A percentile compares a stretch with the other conserved stretches of the same genome.
Conservation (phyloP, 2,329 filamentous ascomycete genomes). For the Talaromyces pinophilus region DNA sequence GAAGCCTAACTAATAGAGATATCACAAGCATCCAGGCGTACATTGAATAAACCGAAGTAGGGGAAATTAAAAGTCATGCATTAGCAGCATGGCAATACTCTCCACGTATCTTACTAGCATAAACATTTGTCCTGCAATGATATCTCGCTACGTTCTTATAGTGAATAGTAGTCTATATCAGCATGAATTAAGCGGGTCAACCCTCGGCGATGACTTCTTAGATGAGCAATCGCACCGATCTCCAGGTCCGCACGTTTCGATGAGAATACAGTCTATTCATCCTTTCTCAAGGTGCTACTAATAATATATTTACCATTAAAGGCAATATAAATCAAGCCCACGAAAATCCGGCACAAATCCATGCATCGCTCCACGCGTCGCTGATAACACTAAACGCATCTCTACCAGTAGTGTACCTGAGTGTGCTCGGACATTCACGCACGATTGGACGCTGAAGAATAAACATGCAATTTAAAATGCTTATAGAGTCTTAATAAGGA, state of each 20-base stretch:
- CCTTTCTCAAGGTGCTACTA: background rate
- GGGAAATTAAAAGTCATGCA: background rate
- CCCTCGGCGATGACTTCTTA: conserved; percentile 5
- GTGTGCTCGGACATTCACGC: background rate
- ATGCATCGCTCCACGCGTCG: background rate
- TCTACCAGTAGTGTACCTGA: background rate
- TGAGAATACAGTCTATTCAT: background rate
- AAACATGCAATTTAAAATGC: background rate
- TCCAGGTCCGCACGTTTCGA: background rate
- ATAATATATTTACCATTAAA: background rate
- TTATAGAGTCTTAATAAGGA: background rate
- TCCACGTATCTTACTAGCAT: background rate
- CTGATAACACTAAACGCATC: background rate
- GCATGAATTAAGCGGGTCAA: conserved; percentile 5
- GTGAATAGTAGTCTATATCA: background rate
- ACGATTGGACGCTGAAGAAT: conserved; percentile 2
- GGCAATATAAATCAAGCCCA: background rate
- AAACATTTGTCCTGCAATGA: background rate
- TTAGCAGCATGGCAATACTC: background rate
- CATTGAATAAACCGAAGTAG: background rate
- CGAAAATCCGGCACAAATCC: background rate
- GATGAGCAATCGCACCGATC: background rate
- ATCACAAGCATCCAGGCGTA: background rate
- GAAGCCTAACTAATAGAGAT: background rate
- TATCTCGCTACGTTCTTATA: background rate